A percentile compares a stretch with the other conserved stretches of the same genome.
Evolutionary conservation across 73 alveolate genomes (phyloP).

Genomic region (Tetrahymena thermophila): DNA sequence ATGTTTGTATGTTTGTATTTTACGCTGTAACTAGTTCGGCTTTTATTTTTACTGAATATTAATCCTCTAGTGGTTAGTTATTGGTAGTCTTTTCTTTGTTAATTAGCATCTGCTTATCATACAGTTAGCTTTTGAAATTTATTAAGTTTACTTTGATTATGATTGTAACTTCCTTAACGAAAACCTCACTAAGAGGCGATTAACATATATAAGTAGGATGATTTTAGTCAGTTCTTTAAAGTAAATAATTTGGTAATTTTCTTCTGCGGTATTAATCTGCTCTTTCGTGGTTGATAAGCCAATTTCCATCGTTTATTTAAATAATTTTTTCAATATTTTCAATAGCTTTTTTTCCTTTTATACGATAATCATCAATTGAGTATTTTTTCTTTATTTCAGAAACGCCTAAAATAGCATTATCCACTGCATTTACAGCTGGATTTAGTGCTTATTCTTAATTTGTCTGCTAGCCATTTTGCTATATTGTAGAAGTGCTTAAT

Average conservation of each 20-base stretch:
- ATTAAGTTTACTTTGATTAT: conserved; percentile 46
- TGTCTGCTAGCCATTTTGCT: neutral
- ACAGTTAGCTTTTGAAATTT: conserved; percentile 35
- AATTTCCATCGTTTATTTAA: conserved; percentile 5
- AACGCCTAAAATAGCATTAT: neutral
- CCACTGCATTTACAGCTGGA: neutral
- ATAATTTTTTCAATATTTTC: conserved; percentile 11
- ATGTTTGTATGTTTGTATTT: neutral
- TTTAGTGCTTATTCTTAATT: neutral
- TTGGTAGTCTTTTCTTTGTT: neutral
- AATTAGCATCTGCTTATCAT: neutral
- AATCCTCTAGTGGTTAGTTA: neutral
- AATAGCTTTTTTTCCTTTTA: conserved; percentile 18
- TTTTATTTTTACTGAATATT: conserved; percentile 14
- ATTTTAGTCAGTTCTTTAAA: conserved; percentile 20
- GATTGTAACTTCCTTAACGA: conserved; percentile 47
- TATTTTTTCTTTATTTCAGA: neutral
- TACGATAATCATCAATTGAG: conserved; percentile 1
- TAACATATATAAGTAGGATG: conserved; percentile 48
- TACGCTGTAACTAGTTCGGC: conserved; percentile 57
- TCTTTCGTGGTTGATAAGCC: conserved; percentile 12
- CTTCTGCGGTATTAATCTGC: conserved; percentile 33
- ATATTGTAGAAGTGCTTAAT: neutral
- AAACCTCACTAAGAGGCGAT: conserved; percentile 75
- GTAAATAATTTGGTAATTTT: conserved; percentile 21